Evolutionary conservation across 495 filamentous ascomycete genomes (phyloP).

Genomic region (Neurospora sp.): DNA sequence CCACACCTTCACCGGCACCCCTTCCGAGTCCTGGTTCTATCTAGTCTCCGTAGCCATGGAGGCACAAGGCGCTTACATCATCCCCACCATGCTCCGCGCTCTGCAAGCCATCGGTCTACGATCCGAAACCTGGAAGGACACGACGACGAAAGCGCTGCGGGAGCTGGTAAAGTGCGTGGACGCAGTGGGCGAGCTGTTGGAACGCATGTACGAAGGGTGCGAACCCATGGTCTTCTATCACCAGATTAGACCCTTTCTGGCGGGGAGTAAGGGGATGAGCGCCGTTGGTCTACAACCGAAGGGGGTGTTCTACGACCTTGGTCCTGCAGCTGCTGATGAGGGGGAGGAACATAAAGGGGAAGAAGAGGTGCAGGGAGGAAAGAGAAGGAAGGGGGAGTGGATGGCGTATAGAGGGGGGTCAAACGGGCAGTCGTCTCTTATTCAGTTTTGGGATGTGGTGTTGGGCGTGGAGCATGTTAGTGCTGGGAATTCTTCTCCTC

Average conservation of each 20-base stretch:
- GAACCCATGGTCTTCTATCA: constrained; percentile 92
- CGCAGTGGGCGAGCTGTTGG: constrained; percentile 55
- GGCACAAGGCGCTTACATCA: constrained; percentile 68
- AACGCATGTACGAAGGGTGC: constrained; percentile 84
- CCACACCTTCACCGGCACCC: constrained; percentile 80
- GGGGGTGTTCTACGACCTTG: constrained; percentile 79
- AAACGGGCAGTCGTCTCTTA: constrained; percentile 89
- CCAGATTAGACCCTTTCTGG: constrained; percentile 85
- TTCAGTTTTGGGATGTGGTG: constrained; percentile 92
- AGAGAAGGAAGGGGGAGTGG: constrained; percentile 44
- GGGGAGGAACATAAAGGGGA: constrained; percentile 57
- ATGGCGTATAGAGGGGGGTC: constrained; percentile 80
- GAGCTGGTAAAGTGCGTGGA: constrained; percentile 60
- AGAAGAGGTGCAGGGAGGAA: not conserved
- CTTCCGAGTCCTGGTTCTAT: constrained; percentile 97
- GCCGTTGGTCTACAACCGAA: constrained; percentile 82
- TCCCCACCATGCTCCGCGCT: constrained; percentile 70
- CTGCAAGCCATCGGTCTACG: constrained; percentile 53
- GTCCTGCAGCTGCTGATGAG: constrained; percentile 44
- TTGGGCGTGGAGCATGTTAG: constrained; percentile 68
- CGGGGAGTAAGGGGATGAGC: constrained; percentile 93
- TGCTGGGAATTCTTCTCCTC: not conserved
- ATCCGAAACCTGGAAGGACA: constrained; percentile 33
- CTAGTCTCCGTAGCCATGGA: constrained; percentile 91
- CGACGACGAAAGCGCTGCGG: constrained; percentile 54